phyloP scores from a whole-genome alignment of 1,284 basidiomycete genomes.

The Pascua sp. region DNA sequence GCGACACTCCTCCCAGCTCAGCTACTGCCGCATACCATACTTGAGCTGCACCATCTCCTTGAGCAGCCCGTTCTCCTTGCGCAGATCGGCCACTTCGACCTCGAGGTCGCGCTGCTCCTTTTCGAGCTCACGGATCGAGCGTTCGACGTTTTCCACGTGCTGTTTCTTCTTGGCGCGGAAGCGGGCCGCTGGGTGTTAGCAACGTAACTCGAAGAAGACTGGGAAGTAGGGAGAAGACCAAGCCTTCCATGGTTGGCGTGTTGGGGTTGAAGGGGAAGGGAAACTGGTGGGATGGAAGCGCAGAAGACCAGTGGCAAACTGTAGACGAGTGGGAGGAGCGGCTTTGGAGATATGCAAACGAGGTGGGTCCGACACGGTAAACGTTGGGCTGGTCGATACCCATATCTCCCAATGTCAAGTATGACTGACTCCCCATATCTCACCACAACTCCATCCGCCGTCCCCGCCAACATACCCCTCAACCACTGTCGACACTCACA shows the following conservation, averaged over 20 bases:
- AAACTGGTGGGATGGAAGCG: no score
- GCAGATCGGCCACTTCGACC: slow-evolving; percentile 26
- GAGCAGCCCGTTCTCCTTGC: slow-evolving; percentile 33
- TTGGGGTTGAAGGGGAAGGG: no score
- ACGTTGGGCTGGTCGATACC: no score
- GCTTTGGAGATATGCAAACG: no score
- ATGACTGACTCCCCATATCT: no score
- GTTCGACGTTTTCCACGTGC: slow-evolving; percentile 24
- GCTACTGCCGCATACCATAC: slow-evolving; percentile 16
- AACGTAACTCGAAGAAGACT: not conserved
- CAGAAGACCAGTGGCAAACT: no score
- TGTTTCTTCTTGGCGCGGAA: slow-evolving; percentile 35
- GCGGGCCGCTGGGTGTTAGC: slow-evolving; percentile 24
- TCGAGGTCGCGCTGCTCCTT: slow-evolving; percentile 24
- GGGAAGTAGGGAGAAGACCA: not conserved
- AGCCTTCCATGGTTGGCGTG: no score
- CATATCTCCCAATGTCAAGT: no score
- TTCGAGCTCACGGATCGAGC: slow-evolving; percentile 29
- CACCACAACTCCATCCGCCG: no score
- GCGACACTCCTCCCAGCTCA: not conserved
- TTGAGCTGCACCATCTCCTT: slow-evolving; percentile 36
- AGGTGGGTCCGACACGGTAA: no score
- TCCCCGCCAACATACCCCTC: no score
- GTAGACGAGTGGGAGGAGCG: no score
- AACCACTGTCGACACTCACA: slow-evolving; percentile 24